phyloP scores from a whole-genome alignment of 2,329 filamentous ascomycete genomes.

The Hansfordia pulvinata region DNA sequence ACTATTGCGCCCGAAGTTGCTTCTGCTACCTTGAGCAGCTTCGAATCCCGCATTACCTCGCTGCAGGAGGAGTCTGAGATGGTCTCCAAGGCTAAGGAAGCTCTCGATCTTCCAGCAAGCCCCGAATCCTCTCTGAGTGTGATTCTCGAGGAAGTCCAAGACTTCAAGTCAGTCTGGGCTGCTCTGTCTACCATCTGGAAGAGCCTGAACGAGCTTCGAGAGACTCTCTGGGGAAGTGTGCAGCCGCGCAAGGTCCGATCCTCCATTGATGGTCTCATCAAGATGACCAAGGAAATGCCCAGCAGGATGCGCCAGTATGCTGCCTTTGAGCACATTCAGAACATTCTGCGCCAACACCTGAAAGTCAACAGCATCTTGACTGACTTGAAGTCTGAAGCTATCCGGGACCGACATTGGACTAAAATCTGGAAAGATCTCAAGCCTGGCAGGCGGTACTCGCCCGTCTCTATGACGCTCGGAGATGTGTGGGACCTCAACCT shows the following conservation, averaged over 20 bases:
- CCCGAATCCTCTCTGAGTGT: conserved; percentile 70
- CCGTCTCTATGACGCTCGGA: conserved; percentile 88
- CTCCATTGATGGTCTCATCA: conserved; percentile 81
- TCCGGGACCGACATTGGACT: conserved; percentile 91
- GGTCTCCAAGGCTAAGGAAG: conserved; percentile 94
- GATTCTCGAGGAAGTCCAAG: conserved; percentile 88
- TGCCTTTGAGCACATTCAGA: conserved; percentile 98
- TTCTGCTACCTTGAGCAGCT: conserved; percentile 65
- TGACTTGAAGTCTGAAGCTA: conserved; percentile 91
- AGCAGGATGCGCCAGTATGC: conserved; percentile 98
- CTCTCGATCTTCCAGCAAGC: conserved; percentile 73
- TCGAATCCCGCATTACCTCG: conserved; percentile 73
- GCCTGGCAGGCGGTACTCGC: conserved; percentile 85
- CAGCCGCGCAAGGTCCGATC: conserved; percentile 86
- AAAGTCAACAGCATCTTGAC: conserved; percentile 82
- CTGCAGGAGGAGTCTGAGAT: conserved; percentile 83
- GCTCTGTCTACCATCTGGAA: conserved; percentile 93
- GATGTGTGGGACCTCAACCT: conserved; percentile 98
- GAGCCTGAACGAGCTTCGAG: conserved; percentile 83
- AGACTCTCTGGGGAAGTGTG: conserved; percentile 88
- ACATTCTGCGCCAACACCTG: conserved; percentile 71
- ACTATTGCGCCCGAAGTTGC: conserved; percentile 84
- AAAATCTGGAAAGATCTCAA: conserved; percentile 96
- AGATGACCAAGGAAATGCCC: conserved; percentile 98
- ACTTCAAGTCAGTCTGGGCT: conserved; percentile 98